A percentile compares a stretch with the other conserved stretches of the same genome.
phyloP scores from a whole-genome alignment of 2,329 filamentous ascomycete genomes.

The Pseudodiploospora longispora region DNA sequence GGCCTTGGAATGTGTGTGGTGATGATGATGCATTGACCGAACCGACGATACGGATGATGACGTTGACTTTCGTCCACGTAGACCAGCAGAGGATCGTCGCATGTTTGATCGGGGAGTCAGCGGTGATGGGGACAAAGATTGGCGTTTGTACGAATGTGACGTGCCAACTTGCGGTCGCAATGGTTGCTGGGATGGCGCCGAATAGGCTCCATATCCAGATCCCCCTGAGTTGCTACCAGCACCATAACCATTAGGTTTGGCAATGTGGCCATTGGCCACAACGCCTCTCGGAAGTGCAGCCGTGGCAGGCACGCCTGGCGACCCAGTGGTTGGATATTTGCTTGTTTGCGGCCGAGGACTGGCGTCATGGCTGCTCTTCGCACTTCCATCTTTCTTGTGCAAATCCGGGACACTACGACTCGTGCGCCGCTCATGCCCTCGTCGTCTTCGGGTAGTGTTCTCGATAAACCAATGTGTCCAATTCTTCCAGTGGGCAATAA shows the following conservation, averaged over 20 bases:
- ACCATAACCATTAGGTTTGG: conserved; percentile 19
- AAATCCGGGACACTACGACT: conserved; percentile 55
- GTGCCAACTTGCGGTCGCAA: conserved; percentile 22
- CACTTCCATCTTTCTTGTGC: conserved; percentile 38
- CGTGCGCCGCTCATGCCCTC: conserved; percentile 38
- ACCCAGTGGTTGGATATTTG: conserved; percentile 40
- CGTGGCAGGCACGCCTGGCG: conserved; percentile 27
- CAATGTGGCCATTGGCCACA: conserved; percentile 42
- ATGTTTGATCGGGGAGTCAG: conserved; percentile 83
- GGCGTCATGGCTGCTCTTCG: conserved; percentile 40
- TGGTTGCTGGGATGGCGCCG: conserved; percentile 20
- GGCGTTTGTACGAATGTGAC: conserved; percentile 52
- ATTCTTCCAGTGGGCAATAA: conserved; percentile 54
- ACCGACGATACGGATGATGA: conserved; percentile 92
- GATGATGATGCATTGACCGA: conserved; percentile 79
- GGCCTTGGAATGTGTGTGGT: conserved; percentile 85
- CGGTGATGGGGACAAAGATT: conserved; percentile 78
- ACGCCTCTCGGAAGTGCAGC: conserved; percentile 42
- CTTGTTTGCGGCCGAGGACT: conserved; percentile 54
- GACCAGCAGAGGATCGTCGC: conserved; percentile 71
- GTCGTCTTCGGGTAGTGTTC: conserved; percentile 46
- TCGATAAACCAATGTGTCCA: conserved; percentile 58
- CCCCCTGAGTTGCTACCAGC: not conserved
- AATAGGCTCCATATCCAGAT: conserved; percentile 13
- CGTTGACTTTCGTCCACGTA: conserved; percentile 89